Evolutionary conservation across 2,329 filamentous ascomycete species (phyloP).

Genomic region (Aspergillus sp.): DNA sequence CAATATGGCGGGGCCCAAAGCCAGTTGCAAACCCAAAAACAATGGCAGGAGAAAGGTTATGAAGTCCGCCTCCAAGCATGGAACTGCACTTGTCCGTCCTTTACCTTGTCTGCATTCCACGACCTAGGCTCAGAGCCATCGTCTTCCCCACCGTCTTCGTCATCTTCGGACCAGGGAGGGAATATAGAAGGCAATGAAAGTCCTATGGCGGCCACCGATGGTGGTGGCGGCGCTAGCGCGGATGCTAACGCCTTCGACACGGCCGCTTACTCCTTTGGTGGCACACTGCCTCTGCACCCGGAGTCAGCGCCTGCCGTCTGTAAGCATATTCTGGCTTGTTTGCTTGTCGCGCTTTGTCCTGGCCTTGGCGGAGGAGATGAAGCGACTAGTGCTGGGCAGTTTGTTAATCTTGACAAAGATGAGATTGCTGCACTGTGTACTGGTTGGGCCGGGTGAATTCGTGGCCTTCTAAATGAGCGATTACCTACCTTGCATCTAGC

Average conservation of each 20-base stretch:
- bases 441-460: conserved; percentile 41
- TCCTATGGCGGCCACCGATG: too few species aligned
- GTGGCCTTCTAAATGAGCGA: neutral
- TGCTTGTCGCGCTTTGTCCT: conserved; percentile 68
- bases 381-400: conserved; percentile 24
- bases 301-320: conserved; percentile 54
- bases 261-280: conserved; percentile 38
- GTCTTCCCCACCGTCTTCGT: neutral
- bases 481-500: neutral
- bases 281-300: conserved; percentile 27
- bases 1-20: conserved; percentile 13
- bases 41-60: conserved; percentile 50
- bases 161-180: neutral
- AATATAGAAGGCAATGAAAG: conserved; percentile 13
- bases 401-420: conserved; percentile 50
- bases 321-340: conserved; percentile 85
- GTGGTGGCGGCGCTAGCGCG: too few species aligned
- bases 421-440: conserved; percentile 72
- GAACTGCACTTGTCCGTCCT: conserved; percentile 88
- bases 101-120: conserved; percentile 71
- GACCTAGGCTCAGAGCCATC: conserved; percentile 29
- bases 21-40: conserved; percentile 22
- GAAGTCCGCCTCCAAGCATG: conserved; percentile 72
- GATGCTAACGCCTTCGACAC: neutral
- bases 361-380: conserved; percentile 52